Percentiles rank a stretch among this genome's conserved stretches.
Evolutionary conservation across 352 stramenopile genomes (phyloP).

Genomic region (Globisporangium mamillatum): DNA sequence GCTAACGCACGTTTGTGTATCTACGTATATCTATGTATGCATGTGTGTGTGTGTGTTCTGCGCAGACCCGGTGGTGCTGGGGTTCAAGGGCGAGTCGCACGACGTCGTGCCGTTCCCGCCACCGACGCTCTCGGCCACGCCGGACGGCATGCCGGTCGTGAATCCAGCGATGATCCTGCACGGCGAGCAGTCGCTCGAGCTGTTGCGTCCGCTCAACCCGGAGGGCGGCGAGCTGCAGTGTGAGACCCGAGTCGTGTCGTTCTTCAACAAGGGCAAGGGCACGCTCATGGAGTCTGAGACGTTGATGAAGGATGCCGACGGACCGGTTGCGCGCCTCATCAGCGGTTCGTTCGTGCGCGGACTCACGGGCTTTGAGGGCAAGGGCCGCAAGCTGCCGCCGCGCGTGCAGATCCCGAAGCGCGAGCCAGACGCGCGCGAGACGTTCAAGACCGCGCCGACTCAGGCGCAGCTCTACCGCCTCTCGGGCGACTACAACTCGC

Average conservation of each 20-base stretch:
- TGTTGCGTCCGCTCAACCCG: slow-evolving; percentile 66
- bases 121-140: slow-evolving; percentile 48
- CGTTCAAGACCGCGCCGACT: slow-evolving; percentile 63
- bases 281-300: slow-evolving; percentile 86
- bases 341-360: slow-evolving; percentile 82
- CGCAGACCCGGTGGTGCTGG: slow-evolving; percentile 77
- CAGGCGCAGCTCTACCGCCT: slow-evolving; percentile 92
- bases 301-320: slow-evolving; percentile 66
- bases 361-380: slow-evolving; percentile 70
- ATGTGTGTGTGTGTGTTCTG: not conserved
- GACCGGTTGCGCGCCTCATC: slow-evolving; percentile 66
- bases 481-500: slow-evolving; percentile 94
- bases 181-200: slow-evolving; percentile 83
- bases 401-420: slow-evolving; percentile 76
- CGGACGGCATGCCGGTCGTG: slow-evolving; percentile 67
- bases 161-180: slow-evolving; percentile 86
- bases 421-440: slow-evolving; percentile 54
- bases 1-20: not conserved
- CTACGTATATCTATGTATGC: not conserved
- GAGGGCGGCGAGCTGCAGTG: slow-evolving; percentile 48
- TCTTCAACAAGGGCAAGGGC: slow-evolving; percentile 81
- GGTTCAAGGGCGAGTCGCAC: slow-evolving; percentile 86
- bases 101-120: slow-evolving; percentile 88
- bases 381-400: slow-evolving; percentile 56
- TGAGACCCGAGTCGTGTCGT: slow-evolving; percentile 74